Conservation (phyloP, 257 asterid genomes). For the Fraxinus cuspidata region DNA sequence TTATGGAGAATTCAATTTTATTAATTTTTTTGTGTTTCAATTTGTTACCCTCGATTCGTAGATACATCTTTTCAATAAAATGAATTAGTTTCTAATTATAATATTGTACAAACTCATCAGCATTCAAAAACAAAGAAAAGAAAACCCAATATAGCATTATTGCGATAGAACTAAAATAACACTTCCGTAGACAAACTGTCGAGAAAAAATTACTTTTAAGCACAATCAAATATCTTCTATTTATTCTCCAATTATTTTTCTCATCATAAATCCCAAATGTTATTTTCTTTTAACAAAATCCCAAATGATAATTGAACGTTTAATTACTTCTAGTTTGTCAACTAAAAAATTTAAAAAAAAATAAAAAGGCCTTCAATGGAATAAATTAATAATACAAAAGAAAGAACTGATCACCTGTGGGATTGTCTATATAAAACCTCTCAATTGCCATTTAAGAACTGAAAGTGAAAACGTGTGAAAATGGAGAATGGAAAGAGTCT, state of each 20-base stretch:
- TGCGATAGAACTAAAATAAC: too few relatives aligned
- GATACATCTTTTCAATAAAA: too few relatives aligned
- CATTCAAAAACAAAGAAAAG: too few relatives aligned
- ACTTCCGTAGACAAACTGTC: too few relatives aligned
- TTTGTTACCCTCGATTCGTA: neutral
- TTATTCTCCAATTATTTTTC: neutral
- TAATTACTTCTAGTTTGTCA: constrained; percentile 13
- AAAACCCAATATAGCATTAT: too few relatives aligned
- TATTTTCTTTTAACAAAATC: too few relatives aligned
- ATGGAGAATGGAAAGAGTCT: constrained; percentile 39
- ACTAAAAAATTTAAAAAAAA: neutral
- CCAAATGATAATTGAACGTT: constrained; percentile 23
- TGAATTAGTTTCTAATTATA: too few relatives aligned
- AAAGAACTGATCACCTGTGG: neutral
- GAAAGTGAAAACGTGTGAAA: neutral
- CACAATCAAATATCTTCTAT: constrained; percentile 23
- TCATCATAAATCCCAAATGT: neutral
- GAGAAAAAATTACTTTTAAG: constrained; percentile 11
- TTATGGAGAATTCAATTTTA: too few relatives aligned
- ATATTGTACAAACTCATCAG: too few relatives aligned
- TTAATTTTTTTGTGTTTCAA: too few relatives aligned
- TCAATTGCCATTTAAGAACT: neutral
- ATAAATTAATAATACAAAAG: neutral
- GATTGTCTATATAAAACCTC: neutral
- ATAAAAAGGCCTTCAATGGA: too few relatives aligned